Base-by-base conservation (phyloP, 176 grass and related monocot species). In the Musa schizocarpa region DNA sequence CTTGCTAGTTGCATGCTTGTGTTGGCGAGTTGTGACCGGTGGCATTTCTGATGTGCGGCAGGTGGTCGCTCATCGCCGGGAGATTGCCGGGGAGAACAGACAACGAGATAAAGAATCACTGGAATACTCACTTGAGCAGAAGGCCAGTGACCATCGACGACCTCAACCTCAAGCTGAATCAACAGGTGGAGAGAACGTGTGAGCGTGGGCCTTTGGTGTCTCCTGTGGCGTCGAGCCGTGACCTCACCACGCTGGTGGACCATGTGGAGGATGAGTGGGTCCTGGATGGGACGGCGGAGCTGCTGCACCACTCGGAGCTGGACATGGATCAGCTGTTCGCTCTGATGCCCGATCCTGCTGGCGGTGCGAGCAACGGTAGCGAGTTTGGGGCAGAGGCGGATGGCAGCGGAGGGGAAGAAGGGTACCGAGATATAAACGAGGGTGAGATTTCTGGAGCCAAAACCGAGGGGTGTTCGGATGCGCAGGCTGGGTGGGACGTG, bases 111-210 rank as follows among this genome's bases (percentile, higher is more conserved):
- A 85, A 85, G 22, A 85, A 85, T 49, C 83, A 85, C 63, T 85
- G 83, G 83, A 85, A 85, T 81, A 85, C 78, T 77, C 83, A 85
- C 78, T 85, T 85, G 83, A 81, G 83, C 83, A 85, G 80, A 71
- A 81, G 69, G 27, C 29, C 83, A 13, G 13, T 80, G 26, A 85
- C 83, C 13, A 85, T 85, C 43, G 53, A 80, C 65, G 83, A 85
- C 53, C 77, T 85, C 5, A 85, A 85, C 72, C 71, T 67, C 16
- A 85, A 80, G 83, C 9, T 77, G 20, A 77, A 85, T 59, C 63
- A 29, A 7, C 73, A 72, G 11, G 20, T 19, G 34, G 34, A 43
- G 34, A 5, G 29, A 2, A 4, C 2, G 29, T 4, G 29, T 4
- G 29, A 43, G 34, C 4, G 34, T 43, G 34, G 4, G 34, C 0